Conservation (phyloP, 352 stramenopile species). For the Achlya hypogyna region DNA sequence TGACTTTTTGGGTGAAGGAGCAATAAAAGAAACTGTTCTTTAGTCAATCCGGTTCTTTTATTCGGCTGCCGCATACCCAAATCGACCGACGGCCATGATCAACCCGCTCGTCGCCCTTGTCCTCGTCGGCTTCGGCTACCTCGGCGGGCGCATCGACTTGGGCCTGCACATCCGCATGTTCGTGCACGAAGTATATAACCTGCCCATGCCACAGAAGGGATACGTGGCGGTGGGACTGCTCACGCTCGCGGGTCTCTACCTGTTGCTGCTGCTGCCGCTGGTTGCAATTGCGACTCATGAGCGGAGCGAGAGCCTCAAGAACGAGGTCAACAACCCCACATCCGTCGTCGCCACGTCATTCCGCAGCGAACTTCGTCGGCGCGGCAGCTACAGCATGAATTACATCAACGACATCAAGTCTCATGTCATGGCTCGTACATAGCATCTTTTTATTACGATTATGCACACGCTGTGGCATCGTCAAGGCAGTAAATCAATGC, state of each 20-base stretch:
- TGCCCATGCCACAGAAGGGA: constrained; percentile 13
- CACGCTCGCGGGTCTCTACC: constrained; percentile 47
- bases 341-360: constrained; percentile 48
- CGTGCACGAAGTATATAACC: not conserved
- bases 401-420: constrained; percentile 84
- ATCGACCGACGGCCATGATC: not conserved
- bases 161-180: constrained; percentile 7
- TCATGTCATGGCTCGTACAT: constrained; percentile 65
- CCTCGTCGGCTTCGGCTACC: constrained; percentile 10
- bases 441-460: constrained; percentile 7
- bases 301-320: constrained; percentile 6
- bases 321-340: constrained; percentile 16
- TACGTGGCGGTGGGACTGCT: constrained; percentile 21
- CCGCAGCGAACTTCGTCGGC: constrained; percentile 62
- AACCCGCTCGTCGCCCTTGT: constrained; percentile 16
- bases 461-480: not conserved
- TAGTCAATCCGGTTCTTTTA: not conserved
- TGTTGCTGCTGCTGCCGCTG: constrained; percentile 47
- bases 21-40: not conserved
- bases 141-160: constrained; percentile 17
- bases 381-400: constrained; percentile 81
- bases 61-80: not conserved
- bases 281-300: constrained; percentile 24
- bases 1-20: too few relatives aligned
- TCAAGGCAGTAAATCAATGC: too few relatives aligned